phyloP scores from a whole-genome alignment of 495 filamentous ascomycete species.

The Aspergillus diversus region DNA sequence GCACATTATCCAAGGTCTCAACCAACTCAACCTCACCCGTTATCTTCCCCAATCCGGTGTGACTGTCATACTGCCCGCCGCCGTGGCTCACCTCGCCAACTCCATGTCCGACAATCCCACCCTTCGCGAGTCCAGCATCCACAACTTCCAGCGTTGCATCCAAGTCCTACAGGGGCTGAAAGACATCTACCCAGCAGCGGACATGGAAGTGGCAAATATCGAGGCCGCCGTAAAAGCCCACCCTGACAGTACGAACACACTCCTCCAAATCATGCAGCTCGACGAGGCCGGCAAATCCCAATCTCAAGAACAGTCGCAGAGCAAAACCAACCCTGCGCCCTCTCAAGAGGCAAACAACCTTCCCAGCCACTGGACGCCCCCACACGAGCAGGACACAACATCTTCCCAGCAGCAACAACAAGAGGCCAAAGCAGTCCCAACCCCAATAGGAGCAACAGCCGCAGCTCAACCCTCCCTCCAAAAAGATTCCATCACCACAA shows the following conservation, averaged over 20 bases:
- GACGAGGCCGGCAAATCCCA: slow-evolving; percentile 21
- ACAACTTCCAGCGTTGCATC: slow-evolving; percentile 79
- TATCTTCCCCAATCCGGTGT: slow-evolving; percentile 85
- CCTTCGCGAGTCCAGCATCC: slow-evolving; percentile 64
- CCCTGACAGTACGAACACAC: slow-evolving; percentile 34
- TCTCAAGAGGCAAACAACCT: slow-evolving; percentile 1
- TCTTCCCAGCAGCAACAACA: slow-evolving; percentile 4
- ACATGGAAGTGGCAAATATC: slow-evolving; percentile 78
- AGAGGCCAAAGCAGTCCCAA: not conserved
- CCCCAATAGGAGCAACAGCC: not conserved
- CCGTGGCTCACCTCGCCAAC: slow-evolving; percentile 84
- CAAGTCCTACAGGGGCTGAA: slow-evolving; percentile 74
- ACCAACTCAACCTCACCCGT: slow-evolving; percentile 66
- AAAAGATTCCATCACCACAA: slow-evolving; percentile 12
- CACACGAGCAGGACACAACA: slow-evolving; percentile 12
- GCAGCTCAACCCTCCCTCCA: slow-evolving; percentile 6
- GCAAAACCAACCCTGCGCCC: slow-evolving; percentile 26
- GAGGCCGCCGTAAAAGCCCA: slow-evolving; percentile 72
- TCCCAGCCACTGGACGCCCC: slow-evolving; percentile 19
- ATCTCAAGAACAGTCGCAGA: slow-evolving; percentile 7
- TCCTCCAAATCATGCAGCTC: slow-evolving; percentile 44
- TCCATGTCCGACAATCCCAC: slow-evolving; percentile 73
- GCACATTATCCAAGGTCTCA: slow-evolving; percentile 70
- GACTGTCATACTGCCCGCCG: slow-evolving; percentile 82
- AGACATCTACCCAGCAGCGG: slow-evolving; percentile 81